Base-by-base conservation (phyloP, 768 basidiomycete species). In the Collybia nuda region DNA sequence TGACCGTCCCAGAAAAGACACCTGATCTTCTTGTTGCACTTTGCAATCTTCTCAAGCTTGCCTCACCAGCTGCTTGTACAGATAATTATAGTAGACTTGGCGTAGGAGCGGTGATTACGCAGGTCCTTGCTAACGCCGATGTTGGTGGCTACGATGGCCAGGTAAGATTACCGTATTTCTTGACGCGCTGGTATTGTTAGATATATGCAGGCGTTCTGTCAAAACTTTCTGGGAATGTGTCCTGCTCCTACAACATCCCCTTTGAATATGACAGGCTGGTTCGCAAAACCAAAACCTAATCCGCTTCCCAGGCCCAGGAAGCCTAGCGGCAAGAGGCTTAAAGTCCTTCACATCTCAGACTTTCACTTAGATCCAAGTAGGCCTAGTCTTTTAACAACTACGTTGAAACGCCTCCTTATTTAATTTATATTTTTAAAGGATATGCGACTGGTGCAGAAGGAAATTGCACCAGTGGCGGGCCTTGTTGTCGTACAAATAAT, bases 331-430 rank as follows among this genome's bases (percentile, higher is more conserved):
- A 66, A 86, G 58, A 74, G 81, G 32, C 68, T 89, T 38, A 89
- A 87, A 62, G 82, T 90, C 0, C 65, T 91, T 50, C 89, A 90
- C 61, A 49, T 91, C n/a, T 88, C 86, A 1, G 88, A 90, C 59
- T 73, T 88, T 50, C 89, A 90, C 62, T 67, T 91, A 44, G 88
- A 90, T 63, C 84, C 88, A 35, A 77, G 87, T 85, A 56, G 43
- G 77, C n/a, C n/a, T n/a, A n/a, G n/a, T 58, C 14, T 28, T 24
- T 38, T 44, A 42, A 23, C 2, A 32, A 14, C 32, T 32, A 32
- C 32, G 6, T 32, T n/a, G n/a, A n/a, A 48, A 15, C n/a, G 2
- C 37, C n/a, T 21, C 21, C 5, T 24, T 0, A 46, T 5, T 37
- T 37, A 32, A 32, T 32, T 3, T 14, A 18, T 6, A 6, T 37